Percentiles rank a stretch among this genome's conserved stretches.
phyloP scores from a whole-genome alignment of 208 protist genomes.

The Herpetomonas tarakana region DNA sequence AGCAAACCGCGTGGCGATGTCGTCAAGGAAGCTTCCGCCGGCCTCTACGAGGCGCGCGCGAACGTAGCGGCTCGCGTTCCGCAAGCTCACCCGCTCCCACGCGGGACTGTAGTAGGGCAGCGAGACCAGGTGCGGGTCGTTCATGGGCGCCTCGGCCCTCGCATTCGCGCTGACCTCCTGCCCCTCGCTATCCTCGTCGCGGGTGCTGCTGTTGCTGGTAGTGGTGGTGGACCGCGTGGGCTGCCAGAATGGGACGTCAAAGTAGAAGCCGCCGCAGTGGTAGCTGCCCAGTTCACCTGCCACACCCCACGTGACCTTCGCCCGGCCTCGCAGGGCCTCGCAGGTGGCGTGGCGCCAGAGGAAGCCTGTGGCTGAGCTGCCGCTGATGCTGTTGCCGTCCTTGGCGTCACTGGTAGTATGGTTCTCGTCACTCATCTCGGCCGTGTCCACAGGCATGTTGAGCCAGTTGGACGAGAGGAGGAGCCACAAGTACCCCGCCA shows the following conservation, averaged over 20 bases:
- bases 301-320: not conserved
- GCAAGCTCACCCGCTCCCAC: not conserved
- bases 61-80: slow-evolving; percentile 9
- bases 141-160: not conserved
- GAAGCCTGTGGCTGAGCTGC: slow-evolving; percentile 3
- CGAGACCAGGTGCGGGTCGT: not conserved
- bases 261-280: slow-evolving; percentile 53
- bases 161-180: not conserved
- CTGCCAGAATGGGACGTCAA: slow-evolving; percentile 38
- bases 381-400: slow-evolving; percentile 10
- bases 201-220: not conserved
- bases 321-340: slow-evolving; percentile 13
- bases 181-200: not conserved
- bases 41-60: slow-evolving; percentile 12
- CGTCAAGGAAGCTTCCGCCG: slow-evolving; percentile 34
- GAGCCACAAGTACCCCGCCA: not conserved
- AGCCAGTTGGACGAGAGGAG: not conserved
- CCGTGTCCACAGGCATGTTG: not conserved
- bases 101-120: slow-evolving; percentile 1
- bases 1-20: slow-evolving; percentile 38
- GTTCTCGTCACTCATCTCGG: slow-evolving; percentile 1
- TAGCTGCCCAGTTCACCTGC: slow-evolving; percentile 23
- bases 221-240: not conserved
- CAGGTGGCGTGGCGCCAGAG: slow-evolving; percentile 32
- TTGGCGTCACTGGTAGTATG: too few relatives aligned